Evolutionary conservation across 805 yeast genomes (phyloP), one percentile per base, ranked within the genome.

Genomic region (Metschnikowia anglica): DNA sequence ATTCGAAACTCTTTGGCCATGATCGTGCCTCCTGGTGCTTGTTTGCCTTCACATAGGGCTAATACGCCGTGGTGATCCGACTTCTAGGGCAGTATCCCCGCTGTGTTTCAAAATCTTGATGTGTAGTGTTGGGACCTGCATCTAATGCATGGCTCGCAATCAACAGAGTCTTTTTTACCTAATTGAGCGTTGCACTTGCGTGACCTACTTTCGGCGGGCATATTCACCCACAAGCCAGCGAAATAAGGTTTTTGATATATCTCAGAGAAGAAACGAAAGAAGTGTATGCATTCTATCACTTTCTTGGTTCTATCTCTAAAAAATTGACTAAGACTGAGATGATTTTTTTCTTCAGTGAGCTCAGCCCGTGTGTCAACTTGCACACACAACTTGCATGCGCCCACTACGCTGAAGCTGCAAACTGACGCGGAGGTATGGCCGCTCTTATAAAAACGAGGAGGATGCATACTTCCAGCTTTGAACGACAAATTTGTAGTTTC

Each of bases 121-220:
- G 46, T 43, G 46, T 43, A 37, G 12, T 25, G 38, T 18, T 8
- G 13, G 11, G 15, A 19, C 46, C 46, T 43, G 46, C 46, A 43
- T 27, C 13, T n/a, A 10, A 7, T 16, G 18, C 19, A 13, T 33
- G 15, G 15, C 41, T 11, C 37, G 37, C 28, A 23, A 26, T 11
- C 34, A 25, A 26, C n/a, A 29, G 41, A 42, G 45, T 42, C n/a
- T 2, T 19, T 32, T 42, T 42, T 42, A 13, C 44, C 37, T 16
- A 31, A 30, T 35, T 33, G 39, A 33, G 44, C 24, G 23, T 12
- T 8, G 7, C 21, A 23, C 34, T 17, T 16, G 18, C 23, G 24
- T 18, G 9, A 12, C 29, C 29, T 9, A 15, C 4, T 34, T 23
- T 16, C 13, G 12, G 5, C 20, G 16, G 15, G 13, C 13, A 10